Base-by-base conservation (phyloP, 306 rosid species). In the Quercus rubra region DNA sequence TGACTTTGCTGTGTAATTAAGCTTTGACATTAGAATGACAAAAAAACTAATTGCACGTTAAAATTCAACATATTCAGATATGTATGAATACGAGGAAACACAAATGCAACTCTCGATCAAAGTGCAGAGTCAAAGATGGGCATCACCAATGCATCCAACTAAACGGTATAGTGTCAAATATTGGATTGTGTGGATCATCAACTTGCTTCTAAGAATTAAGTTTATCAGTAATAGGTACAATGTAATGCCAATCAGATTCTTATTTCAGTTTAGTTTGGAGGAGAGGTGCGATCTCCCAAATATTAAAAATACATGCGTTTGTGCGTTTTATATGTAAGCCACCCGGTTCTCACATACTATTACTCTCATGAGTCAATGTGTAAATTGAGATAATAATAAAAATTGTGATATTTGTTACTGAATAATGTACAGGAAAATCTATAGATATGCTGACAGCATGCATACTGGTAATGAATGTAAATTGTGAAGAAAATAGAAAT, bases 1-100 rank as follows among this genome's bases (percentile, higher is more conserved):
- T 96, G 56, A 96, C 98, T 89, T 96, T 96, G 94, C 99, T 96
- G 92, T 55, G 70, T 21, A 81, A 76, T 5, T 17, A 35, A 75
- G 74, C 18, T 55, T 71, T 43, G 69, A 72, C 35, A 72, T 73
- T 75, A 28, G 66, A 56, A 82, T 38, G 28, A 52, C 31, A 70
- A 78, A 23, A 23, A 27, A 73, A 54, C 12, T 27, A 54, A 55
- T 56, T 64, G 56, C 66, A 51, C 6, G 62, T 5, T 35, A 67
- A 67, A 6, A 82, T 20, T 73, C 55, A 71, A 77, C 55, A 74
- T 25, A 70, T 2, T 33, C 30, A 23, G 21, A 59, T 49, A 56
- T 85, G 21, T 19, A 76, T 11, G 20, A 20, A 59, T 2, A 13
- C 33, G 6, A 18, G 52, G 27, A 35, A 3, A 19, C 25, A 19